These are phyloP conservation scores for Mrakia frigida DNA, from an alignment of 768 basidiomycete genomes.

Conservation along the genomic window DNA sequence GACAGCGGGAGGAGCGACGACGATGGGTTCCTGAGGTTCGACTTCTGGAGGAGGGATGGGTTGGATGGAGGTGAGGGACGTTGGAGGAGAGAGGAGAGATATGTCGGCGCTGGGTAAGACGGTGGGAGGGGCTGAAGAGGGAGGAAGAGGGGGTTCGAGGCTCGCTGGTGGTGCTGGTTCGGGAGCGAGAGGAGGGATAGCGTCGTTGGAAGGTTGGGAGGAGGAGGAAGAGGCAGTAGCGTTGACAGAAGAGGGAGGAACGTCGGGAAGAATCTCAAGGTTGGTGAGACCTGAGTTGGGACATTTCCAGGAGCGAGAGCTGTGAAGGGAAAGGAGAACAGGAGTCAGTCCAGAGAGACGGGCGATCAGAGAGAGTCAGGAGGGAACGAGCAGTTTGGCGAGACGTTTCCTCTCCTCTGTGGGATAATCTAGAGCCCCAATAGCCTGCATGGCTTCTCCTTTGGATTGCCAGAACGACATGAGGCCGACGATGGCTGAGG, in stretches of 20 bases:
- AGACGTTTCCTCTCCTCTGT: conserved; percentile 68
- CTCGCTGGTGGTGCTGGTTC: neutral
- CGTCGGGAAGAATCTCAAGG: conserved; percentile 66
- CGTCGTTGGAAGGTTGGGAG: neutral
- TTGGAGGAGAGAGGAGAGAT: neutral
- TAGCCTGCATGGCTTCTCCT: conserved; percentile 77
- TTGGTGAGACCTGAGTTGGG: conserved; percentile 67
- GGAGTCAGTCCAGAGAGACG: conserved; percentile 20
- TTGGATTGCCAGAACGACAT: conserved; percentile 50
- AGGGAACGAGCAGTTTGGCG: conserved; percentile 59
- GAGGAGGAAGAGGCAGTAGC: conserved; percentile 7
- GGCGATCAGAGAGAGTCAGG: neutral
- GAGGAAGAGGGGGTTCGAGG: neutral
- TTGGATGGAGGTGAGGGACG: neutral
- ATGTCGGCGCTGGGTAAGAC: neutral
- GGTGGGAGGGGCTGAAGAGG: neutral
- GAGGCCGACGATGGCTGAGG: conserved; percentile 43
- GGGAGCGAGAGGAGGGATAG: conserved; percentile 5
- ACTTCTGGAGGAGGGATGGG: neutral
- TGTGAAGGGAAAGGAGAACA: conserved; percentile 44
- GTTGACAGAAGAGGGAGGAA: conserved; percentile 37
- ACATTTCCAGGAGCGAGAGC: conserved; percentile 76
- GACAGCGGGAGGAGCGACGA: neutral
- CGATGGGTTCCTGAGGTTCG: neutral
- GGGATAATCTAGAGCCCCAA: conserved; percentile 81